Conservation (phyloP, 768 basidiomycete genomes). For the Boletus eberwhitei region DNA sequence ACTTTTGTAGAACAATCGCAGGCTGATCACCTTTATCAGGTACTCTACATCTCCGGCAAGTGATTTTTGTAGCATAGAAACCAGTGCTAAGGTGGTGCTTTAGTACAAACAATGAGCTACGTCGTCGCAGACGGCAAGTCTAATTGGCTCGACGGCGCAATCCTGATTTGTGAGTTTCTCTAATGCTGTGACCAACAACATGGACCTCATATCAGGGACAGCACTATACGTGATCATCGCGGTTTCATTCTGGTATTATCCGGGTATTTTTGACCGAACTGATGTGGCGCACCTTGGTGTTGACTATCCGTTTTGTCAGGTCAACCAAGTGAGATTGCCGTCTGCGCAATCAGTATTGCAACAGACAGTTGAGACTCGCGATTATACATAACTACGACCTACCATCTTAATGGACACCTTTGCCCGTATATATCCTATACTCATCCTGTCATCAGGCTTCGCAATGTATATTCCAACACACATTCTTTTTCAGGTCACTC, state of each 20-base stretch:
- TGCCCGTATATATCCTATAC: conserved; percentile 1
- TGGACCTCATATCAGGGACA: conserved; percentile 23
- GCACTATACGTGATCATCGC: conserved; percentile 71
- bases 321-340: conserved; percentile 20
- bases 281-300: background rate
- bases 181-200: background rate
- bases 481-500: conserved; percentile 14
- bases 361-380: background rate
- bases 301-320: conserved; percentile 16
- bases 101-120: conserved; percentile 82
- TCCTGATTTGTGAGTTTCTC: conserved; percentile 58
- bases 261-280: conserved; percentile 22
- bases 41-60: conserved; percentile 38
- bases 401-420: background rate
- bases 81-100: conserved; percentile 5
- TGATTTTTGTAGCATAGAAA: conserved; percentile 34
- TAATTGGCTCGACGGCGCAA: conserved; percentile 81
- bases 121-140: conserved; percentile 78
- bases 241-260: conserved; percentile 65
- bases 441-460: conserved; percentile 4
- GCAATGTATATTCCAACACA: conserved; percentile 13
- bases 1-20: background rate
- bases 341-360: conserved; percentile 10
- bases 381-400: background rate
- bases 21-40: conserved; percentile 21